These are phyloP conservation scores for Ramalina intermedia DNA, from an alignment of 495 filamentous ascomycete species.

Conservation along the genomic window DNA sequence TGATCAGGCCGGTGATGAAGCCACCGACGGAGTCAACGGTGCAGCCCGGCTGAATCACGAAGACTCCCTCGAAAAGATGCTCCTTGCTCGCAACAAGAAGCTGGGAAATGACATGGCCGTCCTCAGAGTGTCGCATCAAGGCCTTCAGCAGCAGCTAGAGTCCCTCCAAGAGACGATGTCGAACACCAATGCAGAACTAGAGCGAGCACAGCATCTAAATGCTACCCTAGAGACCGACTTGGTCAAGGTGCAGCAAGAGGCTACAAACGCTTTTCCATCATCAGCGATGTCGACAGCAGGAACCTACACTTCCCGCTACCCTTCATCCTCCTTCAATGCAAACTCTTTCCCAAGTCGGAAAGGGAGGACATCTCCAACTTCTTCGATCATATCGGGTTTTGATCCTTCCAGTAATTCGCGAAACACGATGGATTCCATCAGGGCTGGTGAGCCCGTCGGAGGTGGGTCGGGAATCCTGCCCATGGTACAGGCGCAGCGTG, in stretches of 20 bases:
- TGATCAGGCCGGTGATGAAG: conserved; percentile 16
- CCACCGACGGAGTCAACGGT: conserved; percentile 27
- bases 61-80: conserved; percentile 77
- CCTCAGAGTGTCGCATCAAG: conserved; percentile 84
- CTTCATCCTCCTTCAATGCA: conserved; percentile 52
- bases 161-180: conserved; percentile 72
- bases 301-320: conserved; percentile 76
- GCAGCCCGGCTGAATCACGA: conserved; percentile 43
- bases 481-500: conserved; percentile 95
- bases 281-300: conserved; percentile 82
- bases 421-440: conserved; percentile 41
- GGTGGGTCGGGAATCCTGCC: conserved; percentile 85
- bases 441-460: conserved; percentile 56
- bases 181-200: conserved; percentile 69
- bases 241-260: conserved; percentile 69
- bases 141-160: conserved; percentile 68
- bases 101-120: conserved; percentile 85
- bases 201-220: conserved; percentile 70
- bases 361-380: conserved; percentile 75
- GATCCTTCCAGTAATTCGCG: conserved; percentile 44
- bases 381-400: conserved; percentile 93
- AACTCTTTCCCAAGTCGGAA: conserved; percentile 36
- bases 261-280: conserved; percentile 67
- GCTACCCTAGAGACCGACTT: conserved; percentile 88
- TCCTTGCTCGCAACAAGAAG: conserved; percentile 90